Percentiles rank a stretch among this genome's conserved stretches.
These are phyloP conservation scores for Ophiostoma montium DNA, from an alignment of 2,329 filamentous ascomycete species.

Conservation along the genomic window DNA sequence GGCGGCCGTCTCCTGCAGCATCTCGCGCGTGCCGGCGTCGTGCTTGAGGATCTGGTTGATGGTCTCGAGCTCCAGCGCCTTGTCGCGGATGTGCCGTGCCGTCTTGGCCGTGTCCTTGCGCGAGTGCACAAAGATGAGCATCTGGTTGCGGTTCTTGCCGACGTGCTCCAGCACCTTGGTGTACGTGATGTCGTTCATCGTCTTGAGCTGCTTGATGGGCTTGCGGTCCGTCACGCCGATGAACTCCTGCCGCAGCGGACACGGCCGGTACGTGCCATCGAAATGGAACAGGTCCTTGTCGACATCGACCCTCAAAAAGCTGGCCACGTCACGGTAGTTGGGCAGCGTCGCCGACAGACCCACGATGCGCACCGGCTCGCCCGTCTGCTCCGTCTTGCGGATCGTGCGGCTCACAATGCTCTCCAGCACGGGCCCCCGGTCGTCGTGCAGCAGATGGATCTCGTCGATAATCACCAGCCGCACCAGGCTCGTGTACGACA, in stretches of 20 bases:
- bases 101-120: conserved; percentile 98
- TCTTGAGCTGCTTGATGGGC: conserved; percentile 96
- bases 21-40: conserved; percentile 82
- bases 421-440: conserved; percentile 89
- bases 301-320: conserved; percentile 80
- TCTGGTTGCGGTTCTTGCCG: conserved; percentile 83
- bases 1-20: conserved; percentile 71
- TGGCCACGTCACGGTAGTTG: conserved; percentile 92
- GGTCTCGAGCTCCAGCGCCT: conserved; percentile 90
- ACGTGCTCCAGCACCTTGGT: conserved; percentile 96
- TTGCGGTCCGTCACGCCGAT: conserved; percentile 96
- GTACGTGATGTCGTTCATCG: conserved; percentile 98
- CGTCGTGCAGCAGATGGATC: conserved; percentile 93
- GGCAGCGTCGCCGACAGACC: conserved; percentile 90
- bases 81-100: conserved; percentile 88
- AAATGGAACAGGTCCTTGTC: conserved; percentile 89
- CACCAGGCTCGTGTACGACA: conserved; percentile 95
- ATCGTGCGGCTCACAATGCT: conserved; percentile 95
- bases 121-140: conserved; percentile 98
- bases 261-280: conserved; percentile 84
- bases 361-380: conserved; percentile 80
- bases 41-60: conserved; percentile 91
- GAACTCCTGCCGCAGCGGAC: conserved; percentile 90
- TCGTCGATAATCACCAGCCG: conserved; percentile 94
- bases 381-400: conserved; percentile 82